Conservation (phyloP, 352 stramenopile species). For the Halophytophthora batemanensis region DNA sequence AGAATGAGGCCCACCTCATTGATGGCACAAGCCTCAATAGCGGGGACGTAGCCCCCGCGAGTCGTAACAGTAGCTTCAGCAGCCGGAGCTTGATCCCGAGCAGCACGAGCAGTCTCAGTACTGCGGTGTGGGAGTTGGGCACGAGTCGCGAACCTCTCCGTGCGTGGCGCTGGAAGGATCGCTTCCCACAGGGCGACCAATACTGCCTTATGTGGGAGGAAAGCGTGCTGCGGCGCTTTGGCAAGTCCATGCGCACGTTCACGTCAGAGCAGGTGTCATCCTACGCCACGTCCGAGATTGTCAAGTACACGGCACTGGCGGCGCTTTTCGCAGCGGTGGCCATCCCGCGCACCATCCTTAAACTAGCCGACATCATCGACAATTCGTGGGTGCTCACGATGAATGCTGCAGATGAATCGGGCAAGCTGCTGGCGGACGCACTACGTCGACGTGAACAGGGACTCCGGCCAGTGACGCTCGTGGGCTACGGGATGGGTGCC, state of each 20-base stretch:
- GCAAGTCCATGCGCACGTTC: conserved; percentile 80
- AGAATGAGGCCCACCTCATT: conserved; percentile 16
- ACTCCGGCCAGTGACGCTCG: conserved; percentile 81
- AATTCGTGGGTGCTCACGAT: conserved; percentile 84
- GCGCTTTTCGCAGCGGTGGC: conserved; percentile 72
- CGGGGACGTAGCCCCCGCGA: conserved; percentile 9
- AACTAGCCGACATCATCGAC: conserved; percentile 76
- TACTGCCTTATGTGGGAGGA: conserved; percentile 84
- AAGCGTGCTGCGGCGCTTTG: conserved; percentile 62
- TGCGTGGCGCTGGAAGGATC: conserved; percentile 83
- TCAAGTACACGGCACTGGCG: conserved; percentile 74
- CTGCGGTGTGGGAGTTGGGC: conserved; percentile 28
- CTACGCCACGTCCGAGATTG: conserved; percentile 69
- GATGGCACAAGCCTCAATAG: conserved; percentile 32
- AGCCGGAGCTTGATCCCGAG: conserved; percentile 1
- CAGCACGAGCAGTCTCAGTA: conserved; percentile 5
- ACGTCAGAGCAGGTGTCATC: conserved; percentile 58
- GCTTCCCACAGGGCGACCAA: conserved; percentile 77
- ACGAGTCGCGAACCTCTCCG: conserved; percentile 38
- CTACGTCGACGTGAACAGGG: conserved; percentile 66
- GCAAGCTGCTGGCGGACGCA: conserved; percentile 71
- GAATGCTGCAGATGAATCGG: conserved; percentile 66
- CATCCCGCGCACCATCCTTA: conserved; percentile 68
- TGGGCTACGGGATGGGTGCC: conserved; percentile 89
- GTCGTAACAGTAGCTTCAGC: conserved; percentile 5